Percentiles rank a stretch among this genome's conserved stretches.
Evolutionary conservation across 202 grass and related monocot genomes (phyloP).

Genomic region (Dendrocalamus latiflorus): DNA sequence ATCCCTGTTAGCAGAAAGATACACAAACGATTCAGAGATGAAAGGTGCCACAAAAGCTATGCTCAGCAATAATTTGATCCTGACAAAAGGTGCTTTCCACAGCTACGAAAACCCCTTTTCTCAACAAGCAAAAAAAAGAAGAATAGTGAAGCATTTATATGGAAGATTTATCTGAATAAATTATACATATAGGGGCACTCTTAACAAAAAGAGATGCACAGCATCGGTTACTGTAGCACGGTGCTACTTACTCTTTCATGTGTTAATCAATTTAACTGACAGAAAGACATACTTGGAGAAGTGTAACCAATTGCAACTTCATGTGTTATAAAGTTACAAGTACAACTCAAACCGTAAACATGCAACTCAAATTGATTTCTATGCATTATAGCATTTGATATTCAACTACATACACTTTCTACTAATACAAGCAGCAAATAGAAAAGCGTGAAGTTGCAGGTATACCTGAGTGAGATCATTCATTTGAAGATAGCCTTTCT

Average conservation of each 20-base stretch:
- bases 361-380: background rate
- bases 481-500: constrained; percentile 67
- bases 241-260: background rate
- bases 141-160: background rate
- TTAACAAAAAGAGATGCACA: background rate
- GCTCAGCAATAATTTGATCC: background rate
- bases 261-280: background rate
- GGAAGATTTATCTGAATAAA: constrained; percentile 9
- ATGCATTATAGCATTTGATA: background rate
- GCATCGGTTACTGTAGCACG: background rate
- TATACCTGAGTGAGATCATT: constrained; percentile 59
- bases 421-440: background rate
- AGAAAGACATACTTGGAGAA: background rate
- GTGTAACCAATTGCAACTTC: background rate
- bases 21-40: background rate
- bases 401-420: background rate
- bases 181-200: background rate
- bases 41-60: background rate
- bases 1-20: background rate
- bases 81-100: background rate
- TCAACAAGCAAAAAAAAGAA: background rate
- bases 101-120: background rate
- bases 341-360: background rate
- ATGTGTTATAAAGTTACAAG: background rate
- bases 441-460: background rate